Conservation (phyloP, 2,329 filamentous ascomycete species). For the Sphaerulina populicola region DNA sequence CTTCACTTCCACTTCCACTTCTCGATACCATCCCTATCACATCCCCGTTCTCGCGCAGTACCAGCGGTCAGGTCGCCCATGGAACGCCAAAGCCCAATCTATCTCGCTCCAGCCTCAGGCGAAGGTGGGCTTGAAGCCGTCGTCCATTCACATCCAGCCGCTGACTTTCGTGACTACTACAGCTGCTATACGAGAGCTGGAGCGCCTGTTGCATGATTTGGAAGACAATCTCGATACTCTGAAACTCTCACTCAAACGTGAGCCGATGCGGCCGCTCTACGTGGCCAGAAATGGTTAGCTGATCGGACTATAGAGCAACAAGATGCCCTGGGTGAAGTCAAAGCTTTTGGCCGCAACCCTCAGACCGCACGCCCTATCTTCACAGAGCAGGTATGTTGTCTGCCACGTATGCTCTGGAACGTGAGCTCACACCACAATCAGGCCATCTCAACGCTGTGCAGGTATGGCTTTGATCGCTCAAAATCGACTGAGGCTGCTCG, state of each 20-base stretch:
- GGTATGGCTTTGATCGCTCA: conserved; percentile 62
- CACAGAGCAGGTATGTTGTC: conserved; percentile 55
- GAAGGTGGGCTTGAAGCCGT: not conserved
- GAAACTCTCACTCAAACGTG: conserved; percentile 26
- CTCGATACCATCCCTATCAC: not conserved
- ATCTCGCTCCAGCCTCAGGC: not conserved
- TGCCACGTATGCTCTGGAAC: not conserved
- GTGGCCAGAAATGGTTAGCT: conserved; percentile 2
- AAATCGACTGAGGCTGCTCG: conserved; percentile 52
- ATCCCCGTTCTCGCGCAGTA: not conserved
- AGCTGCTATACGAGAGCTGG: conserved; percentile 23
- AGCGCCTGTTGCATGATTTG: conserved; percentile 26
- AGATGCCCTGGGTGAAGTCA: conserved; percentile 54
- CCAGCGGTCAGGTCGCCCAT: not conserved
- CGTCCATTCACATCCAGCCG: not conserved
- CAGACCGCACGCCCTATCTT: conserved; percentile 73
- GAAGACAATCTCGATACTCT: conserved; percentile 25
- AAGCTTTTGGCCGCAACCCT: conserved; percentile 67
- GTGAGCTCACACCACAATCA: conserved; percentile 32
- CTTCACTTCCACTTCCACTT: not conserved
- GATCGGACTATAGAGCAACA: conserved; percentile 49
- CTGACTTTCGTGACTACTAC: not conserved
- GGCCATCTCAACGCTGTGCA: conserved; percentile 54
- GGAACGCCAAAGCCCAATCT: not conserved
- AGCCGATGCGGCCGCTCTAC: not conserved